Base-by-base conservation (phyloP, 1,284 basidiomycete genomes). In the Cronartium ribicola region DNA sequence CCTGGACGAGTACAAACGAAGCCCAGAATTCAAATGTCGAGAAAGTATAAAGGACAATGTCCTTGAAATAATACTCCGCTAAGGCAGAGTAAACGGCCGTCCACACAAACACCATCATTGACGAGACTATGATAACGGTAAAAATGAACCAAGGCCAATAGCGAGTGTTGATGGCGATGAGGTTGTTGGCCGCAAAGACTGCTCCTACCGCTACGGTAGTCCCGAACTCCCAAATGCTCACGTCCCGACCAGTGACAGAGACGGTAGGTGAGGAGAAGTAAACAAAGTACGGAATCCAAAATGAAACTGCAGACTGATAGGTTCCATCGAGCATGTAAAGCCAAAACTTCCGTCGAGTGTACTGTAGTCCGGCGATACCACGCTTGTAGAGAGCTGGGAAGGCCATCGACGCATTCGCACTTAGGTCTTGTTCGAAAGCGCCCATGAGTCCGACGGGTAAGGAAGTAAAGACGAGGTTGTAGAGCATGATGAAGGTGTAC, bases 391-490 rank as follows among this genome's bases (percentile, higher is more conserved):
- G 88, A 79, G 94, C 90, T 5, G 94, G 94, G 83, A 91, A 95
- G 3, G 92, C 91, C 75, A 97, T 83, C 0, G 92, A 90, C 0
- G 91, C 93, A 80, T 88, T 88, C 36, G 92, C 90, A 80, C 94
- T 93, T 79, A 96, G 86, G 81, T 98, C 94, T 83, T 98, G 94
- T 82, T 98, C 94, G 80, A 97, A 95, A 20, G 92, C 91, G 82
- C 95, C 95, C 75, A 97, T 86, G 68, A 90, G 85, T 75, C 92
- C 91, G 77, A 97, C 92, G 29, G 94, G 94, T 22, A 97, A 83
- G 0, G 93, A 95, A 2, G 94, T 97, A 84, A 98, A 98, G 79
- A 92, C 84, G 79, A 95, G 85, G 82, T 95, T 97, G 85, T 88
- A 96, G 60, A 81, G 78, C 67, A 81, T 73, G 40, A 81, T 76